Evolutionary conservation across 768 basidiomycete genomes (phyloP), one percentile per base, ranked within the genome.

Genomic region (Mycena galopus): DNA sequence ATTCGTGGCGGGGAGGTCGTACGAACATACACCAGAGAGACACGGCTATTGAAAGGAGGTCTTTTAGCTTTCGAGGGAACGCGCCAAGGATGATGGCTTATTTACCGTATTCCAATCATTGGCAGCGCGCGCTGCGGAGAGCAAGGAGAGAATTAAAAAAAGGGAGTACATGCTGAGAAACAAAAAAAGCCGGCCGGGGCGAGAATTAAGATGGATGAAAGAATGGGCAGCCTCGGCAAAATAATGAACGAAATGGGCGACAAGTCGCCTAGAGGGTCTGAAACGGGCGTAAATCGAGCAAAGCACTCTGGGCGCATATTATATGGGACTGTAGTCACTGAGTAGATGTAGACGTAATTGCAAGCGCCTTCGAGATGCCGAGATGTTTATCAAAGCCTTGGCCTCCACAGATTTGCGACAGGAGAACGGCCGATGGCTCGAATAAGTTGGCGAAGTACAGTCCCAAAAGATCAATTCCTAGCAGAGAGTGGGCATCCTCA

Each of bases 1-100:
- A 21, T 65, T 73, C n/a, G 63, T 56, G 23, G 73, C 44, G 29
- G 73, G 73, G 35, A 73, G 67, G 57, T 73, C 73, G 23, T 66
- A 69, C 1, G 73, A 69, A n/a, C 68, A 73, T 30, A 64, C 29
- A 9, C 71, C 71, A 16, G 66, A 50, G 23, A 68, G 32, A 50
- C 71, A 73, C 1, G 71, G 71, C 71, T 71, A 6, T 27, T 11
- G n/a, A 32, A 27, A 21, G 12, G 56, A 17, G 29, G 30, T 17
- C n/a, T n/a, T n/a, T n/a, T 29, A 27, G 44, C 32, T 50, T 65
- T 25, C 27, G 39, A 21, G 0, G 42, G 23, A 10, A 39, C n/a
- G 5, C n/a, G 30, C 33, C 33, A 47, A 33, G 14, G 11, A 42
- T 0, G 27, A 29, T 0, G 16, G 12, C 7, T 17, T 16, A 50